These are phyloP conservation scores for Colletotrichum phormii DNA, from an alignment of 2,329 filamentous ascomycete species.

Conservation along the genomic window DNA sequence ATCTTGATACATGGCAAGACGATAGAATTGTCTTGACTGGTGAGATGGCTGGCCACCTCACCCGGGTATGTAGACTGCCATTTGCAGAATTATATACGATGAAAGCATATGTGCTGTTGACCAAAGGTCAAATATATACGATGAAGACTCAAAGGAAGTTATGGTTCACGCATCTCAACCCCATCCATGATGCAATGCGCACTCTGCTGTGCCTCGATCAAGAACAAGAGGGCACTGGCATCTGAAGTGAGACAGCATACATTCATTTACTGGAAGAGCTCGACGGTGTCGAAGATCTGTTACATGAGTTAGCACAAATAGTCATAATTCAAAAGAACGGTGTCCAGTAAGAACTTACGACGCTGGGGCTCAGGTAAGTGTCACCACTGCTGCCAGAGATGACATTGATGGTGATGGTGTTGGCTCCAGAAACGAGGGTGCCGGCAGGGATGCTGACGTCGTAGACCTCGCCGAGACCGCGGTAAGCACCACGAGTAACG, in stretches of 20 bases:
- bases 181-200: not conserved
- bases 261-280: slow-evolving; percentile 30
- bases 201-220: not conserved
- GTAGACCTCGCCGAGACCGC: slow-evolving; percentile 73
- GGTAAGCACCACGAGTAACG: slow-evolving; percentile 73
- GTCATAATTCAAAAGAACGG: not conserved
- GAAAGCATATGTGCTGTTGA: slow-evolving; percentile 23
- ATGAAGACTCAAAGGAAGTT: slow-evolving; percentile 15
- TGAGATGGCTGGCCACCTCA: slow-evolving; percentile 19
- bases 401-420: slow-evolving; percentile 72
- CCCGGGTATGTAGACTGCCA: not conserved
- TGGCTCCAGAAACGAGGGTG: slow-evolving; percentile 67
- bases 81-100: slow-evolving; percentile 19
- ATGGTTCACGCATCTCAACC: no score
- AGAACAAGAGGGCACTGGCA: not conserved
- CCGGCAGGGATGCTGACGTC: slow-evolving; percentile 70
- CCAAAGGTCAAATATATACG: slow-evolving; percentile 24
- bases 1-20: not conserved
- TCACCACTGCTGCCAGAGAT: slow-evolving; percentile 68
- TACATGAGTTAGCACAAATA: not conserved
- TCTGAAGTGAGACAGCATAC: not conserved
- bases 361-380: slow-evolving; percentile 68
- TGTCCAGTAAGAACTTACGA: slow-evolving; percentile 44
- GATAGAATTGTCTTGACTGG: not conserved
- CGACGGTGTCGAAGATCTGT: slow-evolving; percentile 36